Conservation (phyloP, 2,329 filamentous ascomycete species). For the Fusarium zealandicum region DNA sequence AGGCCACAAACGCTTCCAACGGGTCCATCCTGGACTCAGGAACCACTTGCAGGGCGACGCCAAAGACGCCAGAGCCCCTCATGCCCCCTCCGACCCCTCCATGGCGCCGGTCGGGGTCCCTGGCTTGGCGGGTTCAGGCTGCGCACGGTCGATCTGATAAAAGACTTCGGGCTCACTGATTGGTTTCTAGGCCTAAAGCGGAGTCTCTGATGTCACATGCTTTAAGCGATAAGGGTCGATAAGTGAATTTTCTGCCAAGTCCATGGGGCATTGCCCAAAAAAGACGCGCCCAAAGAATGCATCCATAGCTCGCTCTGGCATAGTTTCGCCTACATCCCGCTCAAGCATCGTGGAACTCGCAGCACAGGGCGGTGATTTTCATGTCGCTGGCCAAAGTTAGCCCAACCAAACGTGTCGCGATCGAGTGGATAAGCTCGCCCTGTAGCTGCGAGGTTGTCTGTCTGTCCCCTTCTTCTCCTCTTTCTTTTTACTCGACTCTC, state of each 20-base stretch:
- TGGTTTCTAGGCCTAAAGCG: background rate
- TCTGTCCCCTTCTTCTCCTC: slow-evolving; percentile 2
- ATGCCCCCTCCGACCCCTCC: slow-evolving; percentile 12
- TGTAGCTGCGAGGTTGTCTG: slow-evolving; percentile 30
- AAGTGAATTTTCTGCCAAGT: slow-evolving; percentile 39
- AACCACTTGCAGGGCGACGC: slow-evolving; percentile 8
- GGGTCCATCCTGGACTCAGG: slow-evolving; percentile 6
- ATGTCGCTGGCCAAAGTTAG: slow-evolving; percentile 12
- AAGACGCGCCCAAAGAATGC: background rate
- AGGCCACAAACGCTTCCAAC: slow-evolving; percentile 3
- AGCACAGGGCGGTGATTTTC: slow-evolving; percentile 32
- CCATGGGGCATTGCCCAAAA: slow-evolving; percentile 9
- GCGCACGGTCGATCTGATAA: slow-evolving; percentile 42
- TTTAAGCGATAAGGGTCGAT: slow-evolving; percentile 22
- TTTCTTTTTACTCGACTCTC: background rate
- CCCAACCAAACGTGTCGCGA: slow-evolving; percentile 12
- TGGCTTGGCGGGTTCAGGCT: slow-evolving; percentile 5
- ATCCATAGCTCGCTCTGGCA: slow-evolving; percentile 12
- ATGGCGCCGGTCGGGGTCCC: slow-evolving; percentile 7
- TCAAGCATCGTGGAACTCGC: slow-evolving; percentile 21
- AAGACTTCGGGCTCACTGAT: background rate
- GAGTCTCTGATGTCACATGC: slow-evolving; percentile 28
- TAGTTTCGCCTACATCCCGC: slow-evolving; percentile 9
- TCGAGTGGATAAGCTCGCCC: slow-evolving; percentile 23
- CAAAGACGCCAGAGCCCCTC: slow-evolving; percentile 1